Base-by-base conservation (phyloP, 2,329 filamentous ascomycete genomes). In the Hypoxylon sp. region DNA sequence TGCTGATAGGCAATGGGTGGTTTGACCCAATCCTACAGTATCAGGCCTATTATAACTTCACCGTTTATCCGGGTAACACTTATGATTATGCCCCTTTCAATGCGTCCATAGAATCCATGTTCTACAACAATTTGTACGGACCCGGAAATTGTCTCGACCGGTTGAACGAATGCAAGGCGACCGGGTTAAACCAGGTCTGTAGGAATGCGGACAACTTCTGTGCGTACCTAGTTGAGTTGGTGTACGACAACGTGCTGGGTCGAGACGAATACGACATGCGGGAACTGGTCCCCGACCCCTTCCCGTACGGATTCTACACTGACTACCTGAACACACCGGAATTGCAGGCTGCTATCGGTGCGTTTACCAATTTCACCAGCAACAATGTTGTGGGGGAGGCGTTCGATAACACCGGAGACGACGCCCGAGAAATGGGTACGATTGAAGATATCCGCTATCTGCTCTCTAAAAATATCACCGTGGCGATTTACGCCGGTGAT, bases 61-160 rank as follows among this genome's bases (percentile, higher is more conserved):
- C 86, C 9, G 83, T 87, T 13, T 84, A 67, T 54, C 86, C 86
- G 0, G 86, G 86, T 9, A 88, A 88, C 76, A 86, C 86, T 0
- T 88, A 88, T 74, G 85, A 87, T 71, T 85, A 84, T 71, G 76
- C 79, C 1, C 85, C 85, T 1, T 87, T 80, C 78, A 87, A 86
- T 74, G 81, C 78, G 9, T 81, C 83, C 2, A 77, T 84, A 31
- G 81, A 85, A 61, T 79, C 80, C 0, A 78, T 84, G 74, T 83
- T 88, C 77, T 87, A 87, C 80, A 88, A 90, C 78, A 86, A 85
- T 71, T 75, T 90, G 33, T 90, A 89, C 74, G 88, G 88, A 1
- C 74, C 81, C 1, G 88, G 88, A 33, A 90, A 90, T 76, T 91
- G 89, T 76, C 76, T 86, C 26, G 87, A 90, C 73, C 82, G 83